Base-by-base conservation (phyloP, 495 filamentous ascomycete genomes). In the Pyronema omphalodes region DNA sequence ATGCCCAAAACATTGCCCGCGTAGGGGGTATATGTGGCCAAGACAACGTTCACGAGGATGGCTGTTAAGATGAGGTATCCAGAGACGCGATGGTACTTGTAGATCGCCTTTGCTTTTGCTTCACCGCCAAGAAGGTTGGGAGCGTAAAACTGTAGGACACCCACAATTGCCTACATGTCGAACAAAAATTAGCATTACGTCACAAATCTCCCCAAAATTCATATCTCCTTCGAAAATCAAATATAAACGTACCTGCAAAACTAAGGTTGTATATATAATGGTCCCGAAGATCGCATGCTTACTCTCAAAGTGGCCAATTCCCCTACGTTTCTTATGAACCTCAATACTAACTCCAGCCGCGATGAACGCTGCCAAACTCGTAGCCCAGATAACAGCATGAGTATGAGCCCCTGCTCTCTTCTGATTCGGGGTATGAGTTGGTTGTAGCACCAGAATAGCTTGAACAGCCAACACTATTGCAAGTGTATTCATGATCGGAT, bases 401-500 rank as follows among this genome's bases (percentile, higher is more conserved):
- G 73, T 67, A 58, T 75, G 73, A 23, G 84, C 82, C 29, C 87
- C 89, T 14, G 9, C 61, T 12, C 70, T 69, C 63, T 94, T 96
- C 61, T 93, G 81, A 9, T 67, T 60, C 2, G 80, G 69, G 0
- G 83, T 86, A 55, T 83, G 74, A 7, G 89, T 95, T 1, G 89
- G 89, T 65, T 96, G 89, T 34, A 95, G 76, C 63, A 94, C 69
- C 37, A 96, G 79, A 61, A 86, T 79, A 17, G 79, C 80, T 71
- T 94, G 81, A 44, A 83, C 75, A 54, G 86, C 72, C 39, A 86
- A 69, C 53, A 93, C 72, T 19, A 89, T 62, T 23, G 78, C 86
- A 51, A 64, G 67, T 23, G 80, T 81, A 62, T 89, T 88, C 53
- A 93, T 77, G 44, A 94, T 77, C 66, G 89, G 89, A 70, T 96